Evolutionary conservation across 2,329 filamentous ascomycete species (phyloP).

Genomic region (Coniochaeta sp.): DNA sequence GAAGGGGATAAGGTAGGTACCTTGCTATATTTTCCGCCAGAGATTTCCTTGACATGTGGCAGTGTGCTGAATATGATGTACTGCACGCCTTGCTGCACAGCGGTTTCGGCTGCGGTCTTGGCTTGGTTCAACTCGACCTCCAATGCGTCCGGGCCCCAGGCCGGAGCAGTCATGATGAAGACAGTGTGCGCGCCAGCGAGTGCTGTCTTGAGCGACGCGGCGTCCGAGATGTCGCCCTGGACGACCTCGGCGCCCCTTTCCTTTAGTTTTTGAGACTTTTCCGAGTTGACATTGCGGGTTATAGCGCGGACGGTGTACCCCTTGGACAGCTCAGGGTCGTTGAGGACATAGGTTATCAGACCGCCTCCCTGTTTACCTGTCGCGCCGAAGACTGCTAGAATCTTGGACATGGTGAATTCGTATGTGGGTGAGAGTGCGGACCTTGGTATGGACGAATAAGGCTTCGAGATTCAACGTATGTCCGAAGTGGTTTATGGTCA

Average conservation of each 20-base stretch:
- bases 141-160: constrained; percentile 20
- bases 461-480: no score
- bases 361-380: background rate
- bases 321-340: constrained; percentile 10
- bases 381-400: constrained; percentile 1
- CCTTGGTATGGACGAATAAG: background rate
- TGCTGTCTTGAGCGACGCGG: constrained; percentile 31
- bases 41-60: constrained; percentile 28
- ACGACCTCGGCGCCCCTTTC: constrained; percentile 32
- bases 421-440: background rate
- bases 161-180: constrained; percentile 27
- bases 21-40: constrained; percentile 26
- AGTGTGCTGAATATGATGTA: constrained; percentile 40
- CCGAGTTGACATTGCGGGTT: constrained; percentile 34
- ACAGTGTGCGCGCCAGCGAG: constrained; percentile 28
- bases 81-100: constrained; percentile 33
- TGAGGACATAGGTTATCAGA: background rate
- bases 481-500: no score
- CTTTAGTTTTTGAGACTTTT: constrained; percentile 29
- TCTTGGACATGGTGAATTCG: background rate
- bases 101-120: constrained; percentile 37
- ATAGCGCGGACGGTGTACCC: constrained; percentile 32
- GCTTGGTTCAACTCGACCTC: constrained; percentile 32
- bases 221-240: constrained; percentile 4
- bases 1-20: constrained; percentile 14